These are phyloP conservation scores for Favolaschia claudopus DNA, from an alignment of 768 basidiomycete species.

Conservation along the genomic window DNA sequence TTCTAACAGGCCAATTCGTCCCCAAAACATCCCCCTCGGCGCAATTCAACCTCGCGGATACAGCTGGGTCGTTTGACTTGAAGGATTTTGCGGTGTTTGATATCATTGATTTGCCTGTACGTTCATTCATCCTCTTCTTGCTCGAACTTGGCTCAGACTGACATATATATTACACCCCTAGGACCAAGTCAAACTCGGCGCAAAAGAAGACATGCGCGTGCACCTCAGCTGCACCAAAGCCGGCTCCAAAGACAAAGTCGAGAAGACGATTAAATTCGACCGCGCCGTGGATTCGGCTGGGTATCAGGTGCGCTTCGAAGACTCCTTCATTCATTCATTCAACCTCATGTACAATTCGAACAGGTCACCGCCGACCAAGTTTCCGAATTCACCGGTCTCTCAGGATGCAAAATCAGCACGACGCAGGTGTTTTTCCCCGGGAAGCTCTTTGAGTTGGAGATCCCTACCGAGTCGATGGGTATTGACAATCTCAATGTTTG, in stretches of 20 bases:
- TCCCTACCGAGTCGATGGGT: constrained; percentile 7
- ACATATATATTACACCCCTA: not conserved
- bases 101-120: constrained; percentile 4
- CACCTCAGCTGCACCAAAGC: not conserved
- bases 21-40: constrained; percentile 4
- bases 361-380: constrained; percentile 7
- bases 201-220: constrained; percentile 6
- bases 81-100: constrained; percentile 3
- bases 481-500: constrained; percentile 4
- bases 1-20: not conserved
- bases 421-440: constrained; percentile 7
- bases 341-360: too few species aligned
- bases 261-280: not conserved
- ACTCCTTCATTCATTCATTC: too few species aligned
- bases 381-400: not conserved
- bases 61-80: not conserved
- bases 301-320: too few species aligned
- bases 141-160: too few species aligned
- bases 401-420: constrained; percentile 5
- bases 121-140: too few species aligned
- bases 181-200: constrained; percentile 2
- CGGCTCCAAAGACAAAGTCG: not conserved
- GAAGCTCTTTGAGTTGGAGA: not conserved
- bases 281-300: not conserved
- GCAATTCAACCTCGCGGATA: constrained; percentile 6